Conservation (phyloP, 306 rosid species). For the Trichosanthes cucumerina region DNA sequence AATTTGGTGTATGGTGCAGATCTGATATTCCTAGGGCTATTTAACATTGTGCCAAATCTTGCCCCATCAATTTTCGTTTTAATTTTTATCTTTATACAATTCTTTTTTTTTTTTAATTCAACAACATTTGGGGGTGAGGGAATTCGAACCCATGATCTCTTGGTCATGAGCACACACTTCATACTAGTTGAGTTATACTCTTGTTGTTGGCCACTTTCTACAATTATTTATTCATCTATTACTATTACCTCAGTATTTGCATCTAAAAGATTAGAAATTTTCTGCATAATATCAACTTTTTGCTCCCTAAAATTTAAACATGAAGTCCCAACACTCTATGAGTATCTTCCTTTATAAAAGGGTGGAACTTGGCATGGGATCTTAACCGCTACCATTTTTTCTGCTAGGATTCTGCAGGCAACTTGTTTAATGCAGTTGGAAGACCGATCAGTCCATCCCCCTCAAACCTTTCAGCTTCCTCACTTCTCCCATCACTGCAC, state of each 20-base stretch:
- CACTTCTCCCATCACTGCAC: constrained; percentile 60
- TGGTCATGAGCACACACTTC: too few relatives aligned
- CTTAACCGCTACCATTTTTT: constrained; percentile 38
- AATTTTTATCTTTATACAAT: not conserved
- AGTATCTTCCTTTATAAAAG: not conserved
- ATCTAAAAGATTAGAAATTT: not conserved
- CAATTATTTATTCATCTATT: not conserved
- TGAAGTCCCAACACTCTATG: not conserved
- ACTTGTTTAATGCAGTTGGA: constrained; percentile 34
- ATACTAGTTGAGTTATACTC: too few relatives aligned
- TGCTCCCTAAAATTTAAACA: not conserved
- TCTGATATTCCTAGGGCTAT: not conserved
- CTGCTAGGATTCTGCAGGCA: constrained; percentile 54
- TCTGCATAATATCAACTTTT: not conserved
- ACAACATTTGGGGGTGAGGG: too few relatives aligned
- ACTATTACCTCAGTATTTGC: not conserved
- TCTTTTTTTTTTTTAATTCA: too few relatives aligned
- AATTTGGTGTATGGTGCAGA: not conserved
- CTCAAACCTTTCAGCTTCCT: constrained; percentile 24
- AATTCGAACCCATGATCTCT: too few relatives aligned
- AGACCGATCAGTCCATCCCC: constrained; percentile 37
- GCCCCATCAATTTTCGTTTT: not conserved
- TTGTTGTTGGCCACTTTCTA: too few relatives aligned
- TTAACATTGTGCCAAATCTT: not conserved
- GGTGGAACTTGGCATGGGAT: constrained; percentile 33